Percentiles rank a stretch among this genome's conserved stretches.
These are phyloP conservation scores for Lentinula boryana DNA, from an alignment of 768 basidiomycete species.

Conservation along the genomic window DNA sequence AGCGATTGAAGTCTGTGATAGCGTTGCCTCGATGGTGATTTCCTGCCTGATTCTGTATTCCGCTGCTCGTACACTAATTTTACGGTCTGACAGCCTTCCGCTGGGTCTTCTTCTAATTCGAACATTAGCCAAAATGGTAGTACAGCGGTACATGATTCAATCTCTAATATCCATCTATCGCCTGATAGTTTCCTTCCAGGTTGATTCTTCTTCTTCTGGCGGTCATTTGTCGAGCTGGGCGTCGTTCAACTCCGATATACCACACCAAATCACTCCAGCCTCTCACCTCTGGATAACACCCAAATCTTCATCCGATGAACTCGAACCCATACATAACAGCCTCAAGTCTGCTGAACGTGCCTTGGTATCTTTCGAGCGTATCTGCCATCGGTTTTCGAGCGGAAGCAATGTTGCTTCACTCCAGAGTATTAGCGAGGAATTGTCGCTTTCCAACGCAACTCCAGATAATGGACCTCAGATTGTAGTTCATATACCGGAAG, in stretches of 20 bases:
- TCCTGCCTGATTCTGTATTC: not conserved
- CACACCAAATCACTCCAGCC: not conserved
- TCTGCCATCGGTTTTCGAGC: conserved; percentile 6
- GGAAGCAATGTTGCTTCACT: not conserved
- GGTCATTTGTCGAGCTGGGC: not conserved
- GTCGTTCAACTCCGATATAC: not conserved
- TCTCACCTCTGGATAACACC: not conserved
- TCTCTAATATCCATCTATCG: too few species aligned
- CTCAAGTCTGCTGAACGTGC: conserved; percentile 1
- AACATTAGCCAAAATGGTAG: not conserved
- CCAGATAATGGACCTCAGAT: not conserved
- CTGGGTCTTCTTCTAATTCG: not conserved
- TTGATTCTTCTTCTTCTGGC: not conserved
- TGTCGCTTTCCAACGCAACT: not conserved
- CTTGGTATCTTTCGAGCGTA: conserved; percentile 5
- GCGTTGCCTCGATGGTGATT: not conserved
- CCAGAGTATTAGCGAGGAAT: conserved; percentile 3
- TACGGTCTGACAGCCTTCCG: not conserved
- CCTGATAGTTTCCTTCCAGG: not conserved
- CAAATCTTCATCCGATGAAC: not conserved
- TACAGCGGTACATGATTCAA: not conserved
- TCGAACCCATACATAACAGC: not conserved
- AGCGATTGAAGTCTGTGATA: not conserved
- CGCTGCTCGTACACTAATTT: not conserved
- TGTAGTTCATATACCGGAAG: not conserved